Percentiles rank a stretch among this genome's conserved stretches.
These are phyloP conservation scores for Papiliotrema flavescens DNA, from an alignment of 1,284 basidiomycete genomes.

Conservation along the genomic window DNA sequence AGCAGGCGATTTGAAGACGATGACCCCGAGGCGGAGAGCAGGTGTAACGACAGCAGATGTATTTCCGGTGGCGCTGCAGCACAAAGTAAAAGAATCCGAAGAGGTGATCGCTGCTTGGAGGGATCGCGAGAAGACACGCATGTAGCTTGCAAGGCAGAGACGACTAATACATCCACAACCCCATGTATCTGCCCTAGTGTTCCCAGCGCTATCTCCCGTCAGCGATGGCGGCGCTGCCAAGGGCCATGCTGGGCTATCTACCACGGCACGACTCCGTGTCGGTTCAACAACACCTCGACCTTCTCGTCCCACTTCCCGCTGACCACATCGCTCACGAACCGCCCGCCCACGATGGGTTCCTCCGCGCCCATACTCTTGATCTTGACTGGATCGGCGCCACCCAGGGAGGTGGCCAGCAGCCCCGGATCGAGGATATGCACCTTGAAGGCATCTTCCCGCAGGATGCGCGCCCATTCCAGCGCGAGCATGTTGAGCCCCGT, in stretches of 20 bases:
- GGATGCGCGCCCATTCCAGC: conserved; percentile 5
- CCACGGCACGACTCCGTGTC: not conserved
- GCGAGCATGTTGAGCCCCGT: conserved; percentile 14
- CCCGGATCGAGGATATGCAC: conserved; percentile 8
- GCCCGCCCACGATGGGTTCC: conserved; percentile 7
- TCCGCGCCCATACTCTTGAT: conserved; percentile 7
- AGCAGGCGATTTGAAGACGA: too few relatives aligned
- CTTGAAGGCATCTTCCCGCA: conserved; percentile 9
- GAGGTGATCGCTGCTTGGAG: too few relatives aligned
- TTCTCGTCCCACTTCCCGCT: conserved; percentile 9
- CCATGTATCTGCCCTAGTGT: too few relatives aligned
- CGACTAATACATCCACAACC: too few relatives aligned
- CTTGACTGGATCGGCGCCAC: not conserved
- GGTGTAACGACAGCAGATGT: too few relatives aligned
- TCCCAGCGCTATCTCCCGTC: too few relatives aligned
- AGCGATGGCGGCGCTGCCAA: too few relatives aligned
- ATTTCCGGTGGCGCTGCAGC: too few relatives aligned
- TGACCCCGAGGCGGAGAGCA: too few relatives aligned
- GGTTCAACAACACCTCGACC: not conserved
- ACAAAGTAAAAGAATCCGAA: too few relatives aligned
- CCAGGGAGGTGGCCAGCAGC: conserved; percentile 10
- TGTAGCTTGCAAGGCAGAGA: too few relatives aligned
- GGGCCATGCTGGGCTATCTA: not conserved
- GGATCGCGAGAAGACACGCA: too few relatives aligned
- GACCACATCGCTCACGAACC: conserved; percentile 5